These are phyloP conservation scores for Didymella sp. DNA, from an alignment of 2,329 filamentous ascomycete species.

Conservation along the genomic window DNA sequence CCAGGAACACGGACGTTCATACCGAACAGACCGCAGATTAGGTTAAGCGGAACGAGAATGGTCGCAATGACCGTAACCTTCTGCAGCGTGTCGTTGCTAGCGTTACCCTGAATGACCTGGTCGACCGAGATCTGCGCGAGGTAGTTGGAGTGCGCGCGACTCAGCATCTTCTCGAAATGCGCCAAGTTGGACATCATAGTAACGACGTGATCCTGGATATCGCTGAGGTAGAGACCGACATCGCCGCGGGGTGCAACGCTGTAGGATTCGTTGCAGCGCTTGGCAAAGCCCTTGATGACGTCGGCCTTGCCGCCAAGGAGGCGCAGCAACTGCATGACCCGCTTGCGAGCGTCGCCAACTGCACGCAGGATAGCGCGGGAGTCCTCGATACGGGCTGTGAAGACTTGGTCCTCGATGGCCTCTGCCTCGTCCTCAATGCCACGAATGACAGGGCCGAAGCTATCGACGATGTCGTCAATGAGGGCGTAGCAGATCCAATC, in stretches of 20 bases:
- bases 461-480: constrained; percentile 98
- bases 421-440: constrained; percentile 89
- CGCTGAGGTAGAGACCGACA: constrained; percentile 93
- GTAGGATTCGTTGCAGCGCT: constrained; percentile 98
- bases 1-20: constrained; percentile 86
- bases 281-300: constrained; percentile 95
- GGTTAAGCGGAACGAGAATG: constrained; percentile 93
- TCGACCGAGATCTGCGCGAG: constrained; percentile 93
- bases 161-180: constrained; percentile 98
- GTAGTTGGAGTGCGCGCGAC: constrained; percentile 93
- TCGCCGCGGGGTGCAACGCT: constrained; percentile 94
- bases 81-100: constrained; percentile 86
- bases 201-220: constrained; percentile 98
- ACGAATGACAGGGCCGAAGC: constrained; percentile 87
- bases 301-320: constrained; percentile 97
- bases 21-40: constrained; percentile 85
- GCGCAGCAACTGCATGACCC: constrained; percentile 90
- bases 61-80: constrained; percentile 96
- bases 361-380: constrained; percentile 85
- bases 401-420: constrained; percentile 92
- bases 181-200: constrained; percentile 97
- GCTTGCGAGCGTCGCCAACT: constrained; percentile 91
- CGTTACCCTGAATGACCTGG: constrained; percentile 85
- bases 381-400: constrained; percentile 88
- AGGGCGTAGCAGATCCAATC: constrained; percentile 99